phyloP scores from a whole-genome alignment of 2,329 filamentous ascomycete genomes.

The Fusarium chlamydosporum region DNA sequence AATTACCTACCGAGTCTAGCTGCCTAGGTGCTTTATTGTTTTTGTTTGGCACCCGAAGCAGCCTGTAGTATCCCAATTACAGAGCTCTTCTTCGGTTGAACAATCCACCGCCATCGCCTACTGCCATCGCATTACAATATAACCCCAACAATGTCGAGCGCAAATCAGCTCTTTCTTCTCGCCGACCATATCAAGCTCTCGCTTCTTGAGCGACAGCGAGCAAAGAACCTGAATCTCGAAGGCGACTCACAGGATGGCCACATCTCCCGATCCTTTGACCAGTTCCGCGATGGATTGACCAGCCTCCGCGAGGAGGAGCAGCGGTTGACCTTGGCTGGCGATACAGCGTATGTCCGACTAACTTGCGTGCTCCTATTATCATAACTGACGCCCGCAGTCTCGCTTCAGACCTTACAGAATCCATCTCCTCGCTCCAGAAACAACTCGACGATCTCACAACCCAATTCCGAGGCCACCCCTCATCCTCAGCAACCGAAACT shows the following conservation, averaged over 20 bases:
- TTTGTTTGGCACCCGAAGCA: not conserved
- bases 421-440: conserved; percentile 76
- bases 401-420: conserved; percentile 68
- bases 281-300: conserved; percentile 84
- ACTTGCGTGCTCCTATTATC: not conserved
- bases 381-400: conserved; percentile 54
- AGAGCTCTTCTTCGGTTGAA: conserved; percentile 13
- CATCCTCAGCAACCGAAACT: conserved; percentile 64
- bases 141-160: conserved; percentile 59
- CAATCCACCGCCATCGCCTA: conserved; percentile 1
- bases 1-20: not conserved
- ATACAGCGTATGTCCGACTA: conserved; percentile 68
- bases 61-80: not conserved
- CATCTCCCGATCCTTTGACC: conserved; percentile 89
- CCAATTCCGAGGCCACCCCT: conserved; percentile 81
- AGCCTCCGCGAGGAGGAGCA: conserved; percentile 74
- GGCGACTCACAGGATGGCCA: conserved; percentile 87
- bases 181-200: conserved; percentile 98
- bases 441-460: conserved; percentile 83
- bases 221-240: conserved; percentile 83
- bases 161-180: conserved; percentile 88
- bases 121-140: conserved; percentile 4
- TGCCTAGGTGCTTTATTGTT: not conserved
- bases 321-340: conserved; percentile 73
- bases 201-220: conserved; percentile 89